Base-by-base conservation (phyloP, 2,329 filamentous ascomycete genomes). In the Periconia sp. region DNA sequence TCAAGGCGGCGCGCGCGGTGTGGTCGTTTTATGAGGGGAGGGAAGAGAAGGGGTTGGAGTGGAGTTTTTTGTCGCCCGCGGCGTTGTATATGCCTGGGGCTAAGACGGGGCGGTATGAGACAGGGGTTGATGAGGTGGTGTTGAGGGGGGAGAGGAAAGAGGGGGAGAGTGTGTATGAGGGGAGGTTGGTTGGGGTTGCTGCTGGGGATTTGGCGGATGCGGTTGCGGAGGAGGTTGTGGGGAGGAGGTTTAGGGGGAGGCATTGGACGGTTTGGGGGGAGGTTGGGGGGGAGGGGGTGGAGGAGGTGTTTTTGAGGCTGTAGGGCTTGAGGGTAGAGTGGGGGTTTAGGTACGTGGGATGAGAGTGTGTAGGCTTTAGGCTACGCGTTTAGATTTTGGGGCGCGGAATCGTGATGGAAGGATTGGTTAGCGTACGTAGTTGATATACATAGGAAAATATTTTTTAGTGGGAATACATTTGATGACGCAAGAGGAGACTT, bases 1-100 rank as follows among this genome's bases (percentile, higher is more conserved):
- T 72, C 15, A 69, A 65, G 20, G 70, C 69, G 1, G 69, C 62
- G 1, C 54, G 71, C 1, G 69, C 70, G n/a, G 64, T 63, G 20
- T 73, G 50, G 41, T 72, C 73, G 68, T 73, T 74, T 33, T 74
- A 73, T 11, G 68, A 73, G 31, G 69, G 69, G 5, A n/a, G n/a
- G n/a, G n/a, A n/a, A n/a, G 70, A 72, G 31, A 62, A 58, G 47
- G 57, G 52, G 13, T 73, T 74, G 45, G 47, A 45, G 13, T 74
- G 71, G 71, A 65, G 57, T 40, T 73, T 71, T 59, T 69, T 73
- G 14, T 64, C 59, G 6, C 71, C 71, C 14, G 54, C 61, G 46
- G 67, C 71, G 17, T 50, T 73, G 47, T 74, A 72, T 53, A 55
- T 70, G 19, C 66, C 71, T 0, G 70, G 71, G 9, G 64, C 56